phyloP scores from a whole-genome alignment of 495 filamentous ascomycete species.

The Aspergillus sclerotioniger region DNA sequence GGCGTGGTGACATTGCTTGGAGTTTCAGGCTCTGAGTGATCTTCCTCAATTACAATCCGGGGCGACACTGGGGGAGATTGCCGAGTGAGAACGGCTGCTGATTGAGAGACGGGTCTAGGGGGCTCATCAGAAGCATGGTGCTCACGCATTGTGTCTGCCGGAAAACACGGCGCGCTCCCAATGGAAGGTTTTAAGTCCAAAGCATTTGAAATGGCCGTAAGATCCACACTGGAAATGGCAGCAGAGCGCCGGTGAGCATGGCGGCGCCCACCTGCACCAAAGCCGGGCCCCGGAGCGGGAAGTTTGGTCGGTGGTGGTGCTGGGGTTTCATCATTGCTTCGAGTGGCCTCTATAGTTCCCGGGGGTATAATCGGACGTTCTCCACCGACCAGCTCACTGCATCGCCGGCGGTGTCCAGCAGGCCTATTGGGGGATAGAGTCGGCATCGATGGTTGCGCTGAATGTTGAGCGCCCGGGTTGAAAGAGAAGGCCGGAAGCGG shows the following conservation, averaged over 20 bases:
- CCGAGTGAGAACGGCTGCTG: conserved; percentile 32
- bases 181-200: conserved; percentile 45
- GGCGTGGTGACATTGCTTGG: conserved; percentile 62
- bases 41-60: conserved; percentile 29
- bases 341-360: conserved; percentile 59
- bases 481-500: conserved; percentile 64
- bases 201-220: conserved; percentile 67
- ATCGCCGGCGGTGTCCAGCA: conserved; percentile 66
- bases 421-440: conserved; percentile 32
- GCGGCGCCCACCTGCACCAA: conserved; percentile 51
- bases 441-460: conserved; percentile 33
- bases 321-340: conserved; percentile 56
- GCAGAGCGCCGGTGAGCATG: conserved; percentile 86
- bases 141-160: conserved; percentile 46
- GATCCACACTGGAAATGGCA: conserved; percentile 81
- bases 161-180: conserved; percentile 67
- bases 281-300: conserved; percentile 46
- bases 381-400: conserved; percentile 76
- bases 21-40: conserved; percentile 44
- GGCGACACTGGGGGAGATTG: conserved; percentile 38
- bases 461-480: conserved; percentile 50
- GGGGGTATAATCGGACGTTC: conserved; percentile 61
- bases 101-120: conserved; percentile 36
- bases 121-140: conserved; percentile 29
- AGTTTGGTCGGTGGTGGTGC: conserved; percentile 46